A percentile compares a stretch with the other conserved stretches of the same genome.
Conservation (phyloP, 2,329 filamentous ascomycete species). For the Beauveria rudraprayagi region DNA sequence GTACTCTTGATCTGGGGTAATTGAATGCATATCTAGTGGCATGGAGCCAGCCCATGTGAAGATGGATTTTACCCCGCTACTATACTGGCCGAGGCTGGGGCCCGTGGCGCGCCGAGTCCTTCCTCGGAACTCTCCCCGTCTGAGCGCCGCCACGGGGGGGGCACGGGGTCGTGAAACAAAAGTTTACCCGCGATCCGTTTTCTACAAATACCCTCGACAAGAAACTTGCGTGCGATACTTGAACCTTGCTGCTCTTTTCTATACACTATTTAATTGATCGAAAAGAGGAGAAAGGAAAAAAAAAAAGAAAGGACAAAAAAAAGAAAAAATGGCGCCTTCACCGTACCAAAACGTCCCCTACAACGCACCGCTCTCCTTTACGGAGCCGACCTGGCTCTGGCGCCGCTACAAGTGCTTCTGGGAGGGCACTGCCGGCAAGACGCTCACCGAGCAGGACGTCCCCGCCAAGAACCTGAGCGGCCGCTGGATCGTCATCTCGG, state of each 20-base stretch:
- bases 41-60: too few species aligned
- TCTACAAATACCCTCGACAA: not conserved
- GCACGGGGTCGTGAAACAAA: not conserved
- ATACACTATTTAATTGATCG: not conserved
- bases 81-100: too few species aligned
- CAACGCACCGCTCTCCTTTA: conserved; percentile 11
- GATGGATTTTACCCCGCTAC: too few species aligned
- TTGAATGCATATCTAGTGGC: too few species aligned
- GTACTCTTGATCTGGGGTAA: too few species aligned
- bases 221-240: too few species aligned
- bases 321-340: not conserved
- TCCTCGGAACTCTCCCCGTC: too few species aligned
- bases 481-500: conserved; percentile 14
- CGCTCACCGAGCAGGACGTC: conserved; percentile 4
- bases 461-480: conserved; percentile 9
- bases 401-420: conserved; percentile 5
- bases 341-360: conserved; percentile 6
- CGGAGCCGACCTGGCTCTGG: conserved; percentile 10
- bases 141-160: not conserved
- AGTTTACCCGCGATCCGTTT: conserved; percentile 6
- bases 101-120: too few species aligned
- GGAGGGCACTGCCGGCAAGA: conserved; percentile 9
- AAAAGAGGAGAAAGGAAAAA: too few species aligned
- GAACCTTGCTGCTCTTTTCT: too few species aligned
- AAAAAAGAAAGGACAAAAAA: too few species aligned